Evolutionary conservation across 208 protist species (phyloP).

Genomic region (Angomonas ambiguus): DNA sequence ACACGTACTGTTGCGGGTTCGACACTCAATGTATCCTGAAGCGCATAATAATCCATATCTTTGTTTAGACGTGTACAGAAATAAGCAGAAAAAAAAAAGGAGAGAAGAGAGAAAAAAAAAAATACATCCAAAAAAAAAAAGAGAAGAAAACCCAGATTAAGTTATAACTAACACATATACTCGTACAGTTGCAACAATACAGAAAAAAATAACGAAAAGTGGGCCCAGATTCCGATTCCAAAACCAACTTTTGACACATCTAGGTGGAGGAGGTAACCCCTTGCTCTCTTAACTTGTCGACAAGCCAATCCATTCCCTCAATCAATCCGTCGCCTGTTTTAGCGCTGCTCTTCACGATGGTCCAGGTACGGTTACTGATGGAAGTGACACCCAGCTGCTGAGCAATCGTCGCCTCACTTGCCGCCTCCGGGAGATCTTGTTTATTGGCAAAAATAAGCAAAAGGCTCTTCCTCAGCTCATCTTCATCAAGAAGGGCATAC

Average conservation of each 20-base stretch:
- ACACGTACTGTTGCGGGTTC: conserved; percentile 21
- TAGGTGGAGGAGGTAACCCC: conserved; percentile 5
- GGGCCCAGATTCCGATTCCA: no score
- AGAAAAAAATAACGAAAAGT: background rate
- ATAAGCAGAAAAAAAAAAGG: conserved; percentile 19
- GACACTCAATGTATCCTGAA: conserved; percentile 37
- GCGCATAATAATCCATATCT: conserved; percentile 70
- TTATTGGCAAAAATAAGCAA: conserved; percentile 97
- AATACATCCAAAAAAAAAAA: conserved; percentile 1
- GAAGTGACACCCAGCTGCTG: conserved; percentile 68
- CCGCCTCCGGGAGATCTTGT: conserved; percentile 85
- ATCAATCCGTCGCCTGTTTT: conserved; percentile 91
- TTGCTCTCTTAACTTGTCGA: conserved; percentile 69
- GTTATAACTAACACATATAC: no score
- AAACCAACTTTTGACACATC: background rate
- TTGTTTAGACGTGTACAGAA: background rate
- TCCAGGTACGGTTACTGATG: conserved; percentile 91
- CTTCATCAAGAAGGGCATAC: conserved; percentile 78
- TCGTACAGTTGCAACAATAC: background rate
- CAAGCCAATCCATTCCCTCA: conserved; percentile 94
- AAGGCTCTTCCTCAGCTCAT: conserved; percentile 80
- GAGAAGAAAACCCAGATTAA: background rate
- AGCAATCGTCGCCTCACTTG: conserved; percentile 60
- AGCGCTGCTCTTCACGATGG: conserved; percentile 92
- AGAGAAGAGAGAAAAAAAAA: conserved; percentile 6